Evolutionary conservation across 2,329 filamentous ascomycete species (phyloP).

Genomic region (Aspergillus sp.): DNA sequence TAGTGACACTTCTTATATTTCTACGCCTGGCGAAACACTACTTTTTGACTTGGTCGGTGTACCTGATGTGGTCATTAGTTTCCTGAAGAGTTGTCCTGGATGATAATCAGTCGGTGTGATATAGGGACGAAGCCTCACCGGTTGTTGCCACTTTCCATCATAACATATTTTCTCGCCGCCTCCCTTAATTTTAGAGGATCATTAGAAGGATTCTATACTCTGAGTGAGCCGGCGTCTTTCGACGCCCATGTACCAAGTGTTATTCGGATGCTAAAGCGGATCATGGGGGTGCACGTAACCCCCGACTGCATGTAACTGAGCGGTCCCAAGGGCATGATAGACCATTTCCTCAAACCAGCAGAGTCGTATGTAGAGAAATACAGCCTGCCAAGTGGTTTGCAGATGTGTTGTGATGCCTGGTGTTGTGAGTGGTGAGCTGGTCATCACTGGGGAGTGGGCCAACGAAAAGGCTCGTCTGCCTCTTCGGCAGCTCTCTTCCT

Average conservation of each 20-base stretch:
- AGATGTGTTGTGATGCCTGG: constrained; percentile 4
- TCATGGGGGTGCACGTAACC: not conserved
- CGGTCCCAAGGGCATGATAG: not conserved
- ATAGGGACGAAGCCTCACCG: not conserved
- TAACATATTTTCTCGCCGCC: not conserved
- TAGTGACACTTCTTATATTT: not conserved
- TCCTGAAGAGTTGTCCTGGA: not conserved
- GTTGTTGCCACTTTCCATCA: not conserved
- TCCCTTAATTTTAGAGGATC: not conserved
- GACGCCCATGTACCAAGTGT: not conserved
- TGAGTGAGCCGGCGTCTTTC: not conserved
- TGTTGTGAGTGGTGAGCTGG: constrained; percentile 5
- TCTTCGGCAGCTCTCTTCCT: constrained; percentile 8
- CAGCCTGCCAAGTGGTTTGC: not conserved
- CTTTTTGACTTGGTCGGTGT: not conserved
- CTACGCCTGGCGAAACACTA: not conserved
- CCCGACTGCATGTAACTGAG: not conserved
- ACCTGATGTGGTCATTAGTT: not conserved
- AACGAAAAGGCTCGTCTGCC: constrained; percentile 15
- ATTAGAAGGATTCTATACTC: not conserved
- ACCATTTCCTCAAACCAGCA: not conserved
- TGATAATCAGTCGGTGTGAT: not conserved
- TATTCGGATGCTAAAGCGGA: not conserved
- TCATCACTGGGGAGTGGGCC: constrained; percentile 12
- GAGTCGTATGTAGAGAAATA: not conserved